phyloP scores from a whole-genome alignment of 805 yeast species.

The Kodamaea hsintzibuensis region DNA sequence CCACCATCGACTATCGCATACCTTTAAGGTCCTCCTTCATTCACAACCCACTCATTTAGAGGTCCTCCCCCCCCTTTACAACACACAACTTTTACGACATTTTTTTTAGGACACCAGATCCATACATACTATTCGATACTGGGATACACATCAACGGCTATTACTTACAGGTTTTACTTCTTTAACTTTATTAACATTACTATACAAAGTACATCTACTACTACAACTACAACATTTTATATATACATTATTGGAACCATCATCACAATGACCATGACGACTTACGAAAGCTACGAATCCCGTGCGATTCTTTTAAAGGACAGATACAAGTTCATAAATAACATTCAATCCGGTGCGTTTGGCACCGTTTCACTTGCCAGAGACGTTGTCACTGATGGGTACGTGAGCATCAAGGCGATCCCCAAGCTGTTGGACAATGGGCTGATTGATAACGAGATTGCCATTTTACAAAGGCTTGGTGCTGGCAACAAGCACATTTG shows the following conservation, averaged over 20 bases:
- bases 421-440: conserved; percentile 41
- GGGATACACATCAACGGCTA: background rate
- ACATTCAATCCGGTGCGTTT: conserved; percentile 59
- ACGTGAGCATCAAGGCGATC: conserved; percentile 59
- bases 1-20: background rate
- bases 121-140: no score
- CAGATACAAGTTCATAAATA: conserved; percentile 43
- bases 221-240: background rate
- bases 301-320: conserved; percentile 32
- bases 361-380: conserved; percentile 59
- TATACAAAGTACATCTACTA: background rate
- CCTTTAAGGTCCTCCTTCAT: background rate
- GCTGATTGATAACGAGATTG: conserved; percentile 50
- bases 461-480: conserved; percentile 34
- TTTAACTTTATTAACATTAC: background rate
- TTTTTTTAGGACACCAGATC: background rate
- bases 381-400: conserved; percentile 29
- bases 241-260: background rate
- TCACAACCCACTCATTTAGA: background rate
- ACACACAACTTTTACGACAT: background rate
- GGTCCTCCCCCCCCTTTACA: background rate
- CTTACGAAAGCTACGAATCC: conserved; percentile 41
- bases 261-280: conserved; percentile 7
- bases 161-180: conserved; percentile 4
- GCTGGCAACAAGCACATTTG: conserved; percentile 51